Base-by-base conservation (phyloP, 2,329 filamentous ascomycete species). In the Lasiodiplodia theobromae region DNA sequence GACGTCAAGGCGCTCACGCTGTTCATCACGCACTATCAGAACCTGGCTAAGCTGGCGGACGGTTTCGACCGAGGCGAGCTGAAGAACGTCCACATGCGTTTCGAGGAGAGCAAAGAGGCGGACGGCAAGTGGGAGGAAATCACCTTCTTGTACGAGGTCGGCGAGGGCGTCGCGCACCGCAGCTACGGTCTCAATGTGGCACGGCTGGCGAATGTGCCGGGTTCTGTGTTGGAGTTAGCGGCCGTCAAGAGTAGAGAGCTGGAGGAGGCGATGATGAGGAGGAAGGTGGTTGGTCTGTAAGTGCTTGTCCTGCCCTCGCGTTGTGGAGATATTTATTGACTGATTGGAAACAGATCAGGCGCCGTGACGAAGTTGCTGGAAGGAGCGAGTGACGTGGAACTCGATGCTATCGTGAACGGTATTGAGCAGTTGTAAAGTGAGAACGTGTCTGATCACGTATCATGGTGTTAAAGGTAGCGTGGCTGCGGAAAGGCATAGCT, bases 21-120 rank as follows among this genome's bases (percentile, higher is more conserved):
- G 52, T 99, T 99, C 83, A 97, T 99, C 78, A 99, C 96, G 3
- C 96, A 99, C 81, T 99, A 99, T 79, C 96, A 99, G 81, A 91
- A 90, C 72, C 87, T 99, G 0, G 85, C 87, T n/a, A 88, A 89
- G 11, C 86, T 97, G 71, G 91, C 90, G 11, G 86, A 89, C 31
- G 89, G 88, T 1, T 91, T 96, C 69, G 83, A 84, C 16, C 79
- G 84, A 7, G 85, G 86, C 1, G 91, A 88, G 74, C 77, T 97
- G 73, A 89, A 86, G 73, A 98, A 98, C 78, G 92, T 97, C 57
- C 96, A 99, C 78, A 98, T 99, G 95, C 88, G 88, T 64, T 99
- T 99, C 80, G 79, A 83, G 49, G 78, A 80, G 58, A 75, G 73
- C 1, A 49, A 64, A 47, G 82, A 81, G 4, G 87, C 83, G 0